A percentile compares a stretch with the other conserved stretches of the same genome.
Conservation (phyloP, 345 rosid species). For the Lepidium aucheri region DNA sequence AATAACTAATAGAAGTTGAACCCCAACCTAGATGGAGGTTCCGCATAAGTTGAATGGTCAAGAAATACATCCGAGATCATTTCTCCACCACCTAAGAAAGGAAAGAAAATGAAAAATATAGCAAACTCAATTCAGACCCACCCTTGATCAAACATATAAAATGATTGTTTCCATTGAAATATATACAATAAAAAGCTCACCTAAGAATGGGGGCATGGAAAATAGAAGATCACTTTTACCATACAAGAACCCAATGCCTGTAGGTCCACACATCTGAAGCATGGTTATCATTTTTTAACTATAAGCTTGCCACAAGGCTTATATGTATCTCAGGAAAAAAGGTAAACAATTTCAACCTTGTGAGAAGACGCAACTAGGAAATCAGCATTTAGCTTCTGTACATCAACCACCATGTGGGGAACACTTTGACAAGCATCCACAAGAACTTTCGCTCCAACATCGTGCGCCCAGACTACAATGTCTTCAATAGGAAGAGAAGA, state of each 20-base stretch:
- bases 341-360: constrained; percentile 57
- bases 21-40: constrained; percentile 85
- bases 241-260: constrained; percentile 97
- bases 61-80: constrained; percentile 91
- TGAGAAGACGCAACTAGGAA: constrained; percentile 96
- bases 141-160: not conserved
- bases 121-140: not conserved
- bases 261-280: constrained; percentile 99
- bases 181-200: constrained; percentile 30
- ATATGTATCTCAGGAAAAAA: not conserved
- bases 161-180: not conserved
- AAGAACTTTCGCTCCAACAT: constrained; percentile 73
- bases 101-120: not conserved
- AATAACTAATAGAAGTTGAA: constrained; percentile 1
- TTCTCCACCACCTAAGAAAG: constrained; percentile 80
- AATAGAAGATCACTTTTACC: constrained; percentile 67
- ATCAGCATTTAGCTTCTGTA: constrained; percentile 70
- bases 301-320: constrained; percentile 29
- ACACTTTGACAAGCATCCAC: constrained; percentile 98
- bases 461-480: constrained; percentile 62
- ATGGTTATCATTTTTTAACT: constrained; percentile 70
- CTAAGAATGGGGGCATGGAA: constrained; percentile 94
- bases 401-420: constrained; percentile 91
- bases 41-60: constrained; percentile 95
- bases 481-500: constrained; percentile 76